A percentile compares a stretch with the other conserved stretches of the same genome.
These are phyloP conservation scores for Eimeria necatrix DNA, from an alignment of 169 alveolate genomes.

Conservation along the genomic window DNA sequence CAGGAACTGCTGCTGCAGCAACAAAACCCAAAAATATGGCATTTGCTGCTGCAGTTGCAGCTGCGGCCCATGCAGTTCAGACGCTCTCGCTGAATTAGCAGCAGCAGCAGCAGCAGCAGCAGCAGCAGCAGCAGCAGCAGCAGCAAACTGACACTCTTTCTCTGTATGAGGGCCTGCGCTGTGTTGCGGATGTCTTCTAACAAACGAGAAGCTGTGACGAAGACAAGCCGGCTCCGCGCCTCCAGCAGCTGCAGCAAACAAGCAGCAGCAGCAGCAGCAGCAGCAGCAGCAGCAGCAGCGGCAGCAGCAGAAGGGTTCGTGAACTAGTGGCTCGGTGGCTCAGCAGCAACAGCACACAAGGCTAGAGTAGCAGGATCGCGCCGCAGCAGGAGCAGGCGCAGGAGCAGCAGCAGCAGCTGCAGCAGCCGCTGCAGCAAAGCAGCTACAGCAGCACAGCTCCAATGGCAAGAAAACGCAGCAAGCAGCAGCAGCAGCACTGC, in stretches of 20 bases:
- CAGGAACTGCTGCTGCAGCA: neutral
- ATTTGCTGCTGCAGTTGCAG: too few relatives aligned
- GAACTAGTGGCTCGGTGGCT: too few relatives aligned
- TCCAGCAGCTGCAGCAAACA: neutral
- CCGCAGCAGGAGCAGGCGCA: too few relatives aligned
- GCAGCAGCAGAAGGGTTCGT: neutral
- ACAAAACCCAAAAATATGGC: neutral
- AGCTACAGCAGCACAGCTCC: neutral
- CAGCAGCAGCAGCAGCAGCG: neutral
- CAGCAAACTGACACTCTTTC: too few relatives aligned
- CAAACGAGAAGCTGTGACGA: neutral
- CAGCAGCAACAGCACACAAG: too few relatives aligned
- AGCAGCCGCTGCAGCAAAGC: neutral
- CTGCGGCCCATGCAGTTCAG: neutral
- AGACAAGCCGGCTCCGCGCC: neutral
- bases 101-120: neutral
- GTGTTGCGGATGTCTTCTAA: neutral
- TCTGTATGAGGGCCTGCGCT: neutral
- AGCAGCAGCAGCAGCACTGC: neutral
- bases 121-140: neutral
- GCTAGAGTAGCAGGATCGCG: too few relatives aligned
- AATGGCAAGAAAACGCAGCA: neutral
- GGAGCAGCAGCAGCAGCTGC: constrained; percentile 13
- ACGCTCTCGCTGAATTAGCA: neutral
- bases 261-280: too few relatives aligned